A percentile compares a stretch with the other conserved stretches of the same genome.
phyloP scores from a whole-genome alignment of 371 early-diverging fungal genomes.

The Rhizopus stolonifer region DNA sequence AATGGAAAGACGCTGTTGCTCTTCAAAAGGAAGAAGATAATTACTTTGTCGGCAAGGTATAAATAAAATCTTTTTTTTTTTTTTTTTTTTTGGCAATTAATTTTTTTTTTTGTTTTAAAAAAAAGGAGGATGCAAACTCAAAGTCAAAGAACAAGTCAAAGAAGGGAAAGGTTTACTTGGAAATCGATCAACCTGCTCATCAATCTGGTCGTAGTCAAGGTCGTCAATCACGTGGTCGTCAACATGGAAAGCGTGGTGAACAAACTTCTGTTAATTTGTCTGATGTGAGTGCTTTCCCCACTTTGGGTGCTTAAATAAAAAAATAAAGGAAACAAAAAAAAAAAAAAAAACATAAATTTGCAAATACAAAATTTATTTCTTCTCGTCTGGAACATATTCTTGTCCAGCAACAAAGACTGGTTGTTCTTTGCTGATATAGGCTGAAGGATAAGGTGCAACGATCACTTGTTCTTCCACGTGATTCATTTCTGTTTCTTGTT shows the following conservation, averaged over 20 bases:
- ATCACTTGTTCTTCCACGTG: conserved; percentile 16
- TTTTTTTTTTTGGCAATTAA: neutral
- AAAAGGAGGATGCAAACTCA: conserved; percentile 18
- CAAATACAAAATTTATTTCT: conserved; percentile 18
- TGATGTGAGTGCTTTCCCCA: conserved; percentile 76
- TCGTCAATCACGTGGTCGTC: conserved; percentile 28
- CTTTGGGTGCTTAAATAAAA: conserved; percentile 54
- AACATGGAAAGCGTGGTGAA: conserved; percentile 28
- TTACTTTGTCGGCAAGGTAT: conserved; percentile 67
- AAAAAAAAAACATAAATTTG: too few relatives aligned
- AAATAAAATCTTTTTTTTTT: neutral
- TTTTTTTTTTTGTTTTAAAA: neutral
- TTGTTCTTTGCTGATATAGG: conserved; percentile 16
- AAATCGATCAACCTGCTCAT: conserved; percentile 40
- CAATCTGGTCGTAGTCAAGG: conserved; percentile 26
- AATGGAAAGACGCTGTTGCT: conserved; percentile 75
- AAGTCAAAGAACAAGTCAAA: conserved; percentile 33
- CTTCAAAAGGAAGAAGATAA: conserved; percentile 64
- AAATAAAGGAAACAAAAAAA: too few relatives aligned
- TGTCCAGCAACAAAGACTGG: conserved; percentile 45
- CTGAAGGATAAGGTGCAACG: conserved; percentile 30
- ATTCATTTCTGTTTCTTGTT: conserved; percentile 3
- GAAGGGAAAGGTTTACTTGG: conserved; percentile 35
- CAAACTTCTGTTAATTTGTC: conserved; percentile 62
- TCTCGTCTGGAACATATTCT: conserved; percentile 42